phyloP scores from a whole-genome alignment of 2,329 filamentous ascomycete species.

The Paracorniculantispora psalliotae region DNA sequence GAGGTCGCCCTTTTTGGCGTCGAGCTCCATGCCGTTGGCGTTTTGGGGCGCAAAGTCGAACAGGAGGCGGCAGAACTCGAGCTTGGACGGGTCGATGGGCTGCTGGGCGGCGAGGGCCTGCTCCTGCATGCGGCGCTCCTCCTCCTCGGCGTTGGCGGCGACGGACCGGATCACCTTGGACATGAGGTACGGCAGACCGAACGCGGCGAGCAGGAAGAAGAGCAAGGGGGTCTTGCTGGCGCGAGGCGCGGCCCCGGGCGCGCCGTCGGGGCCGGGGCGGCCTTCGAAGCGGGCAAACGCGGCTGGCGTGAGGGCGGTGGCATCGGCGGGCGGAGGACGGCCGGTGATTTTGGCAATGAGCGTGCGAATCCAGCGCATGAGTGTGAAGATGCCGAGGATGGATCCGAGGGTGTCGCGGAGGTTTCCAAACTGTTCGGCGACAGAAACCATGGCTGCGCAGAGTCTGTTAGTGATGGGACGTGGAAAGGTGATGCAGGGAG shows the following conservation, averaged over 20 bases:
- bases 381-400: constrained; percentile 88
- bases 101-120: constrained; percentile 47
- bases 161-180: constrained; percentile 87
- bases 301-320: constrained; percentile 79
- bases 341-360: constrained; percentile 89
- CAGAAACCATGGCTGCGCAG: constrained; percentile 82
- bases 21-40: constrained; percentile 69
- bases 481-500: not conserved
- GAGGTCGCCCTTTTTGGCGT: constrained; percentile 90
- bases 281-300: constrained; percentile 89
- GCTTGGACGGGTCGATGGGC: constrained; percentile 76
- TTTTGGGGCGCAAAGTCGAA: constrained; percentile 89
- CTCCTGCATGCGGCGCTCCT: constrained; percentile 55
- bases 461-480: constrained; percentile 11
- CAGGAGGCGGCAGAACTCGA: constrained; percentile 92
- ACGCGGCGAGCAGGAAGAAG: constrained; percentile 91
- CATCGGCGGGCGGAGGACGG: constrained; percentile 81
- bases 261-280: constrained; percentile 57
- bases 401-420: constrained; percentile 90
- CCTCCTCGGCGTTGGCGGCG: constrained; percentile 78
- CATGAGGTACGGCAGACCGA: constrained; percentile 95
- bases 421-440: constrained; percentile 94
- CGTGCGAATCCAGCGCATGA: constrained; percentile 92
- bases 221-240: constrained; percentile 93
- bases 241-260: constrained; percentile 56